Percentiles rank a stretch among this genome's conserved stretches.
Conservation (phyloP, 2,329 filamentous ascomycete genomes). For the Stagonosporopsis vannaccii region DNA sequence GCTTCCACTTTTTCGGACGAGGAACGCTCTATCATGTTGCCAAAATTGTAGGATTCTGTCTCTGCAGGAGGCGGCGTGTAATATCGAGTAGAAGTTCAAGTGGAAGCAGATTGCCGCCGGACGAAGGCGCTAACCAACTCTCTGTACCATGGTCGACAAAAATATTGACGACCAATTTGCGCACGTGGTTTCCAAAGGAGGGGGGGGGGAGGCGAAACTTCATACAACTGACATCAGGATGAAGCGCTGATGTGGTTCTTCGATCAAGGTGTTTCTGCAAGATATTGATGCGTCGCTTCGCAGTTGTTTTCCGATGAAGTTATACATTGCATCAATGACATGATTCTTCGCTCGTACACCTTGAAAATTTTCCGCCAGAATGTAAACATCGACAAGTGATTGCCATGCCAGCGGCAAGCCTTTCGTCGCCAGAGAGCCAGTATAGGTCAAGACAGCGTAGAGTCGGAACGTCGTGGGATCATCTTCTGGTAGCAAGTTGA, state of each 20-base stretch:
- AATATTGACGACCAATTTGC: not conserved
- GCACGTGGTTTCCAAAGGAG: not conserved
- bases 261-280: too few species aligned
- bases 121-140: not conserved
- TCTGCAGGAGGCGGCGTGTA: not conserved
- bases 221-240: not conserved
- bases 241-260: not conserved
- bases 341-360: not conserved
- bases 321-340: not conserved
- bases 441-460: constrained; percentile 1
- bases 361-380: not conserved
- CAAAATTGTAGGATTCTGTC: not conserved
- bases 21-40: not conserved
- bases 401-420: not conserved
- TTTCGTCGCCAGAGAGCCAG: not conserved
- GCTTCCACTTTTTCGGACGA: not conserved
- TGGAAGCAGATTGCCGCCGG: not conserved
- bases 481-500: not conserved
- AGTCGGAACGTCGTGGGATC: not conserved
- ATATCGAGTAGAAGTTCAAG: not conserved
- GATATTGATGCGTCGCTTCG: not conserved
- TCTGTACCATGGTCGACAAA: not conserved
- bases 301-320: not conserved
- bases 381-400: constrained; percentile 1
- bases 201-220: not conserved